A percentile compares a stretch with the other conserved stretches of the same genome.
phyloP scores from a whole-genome alignment of 331 rosid species.

The Acacia pycnantha region DNA sequence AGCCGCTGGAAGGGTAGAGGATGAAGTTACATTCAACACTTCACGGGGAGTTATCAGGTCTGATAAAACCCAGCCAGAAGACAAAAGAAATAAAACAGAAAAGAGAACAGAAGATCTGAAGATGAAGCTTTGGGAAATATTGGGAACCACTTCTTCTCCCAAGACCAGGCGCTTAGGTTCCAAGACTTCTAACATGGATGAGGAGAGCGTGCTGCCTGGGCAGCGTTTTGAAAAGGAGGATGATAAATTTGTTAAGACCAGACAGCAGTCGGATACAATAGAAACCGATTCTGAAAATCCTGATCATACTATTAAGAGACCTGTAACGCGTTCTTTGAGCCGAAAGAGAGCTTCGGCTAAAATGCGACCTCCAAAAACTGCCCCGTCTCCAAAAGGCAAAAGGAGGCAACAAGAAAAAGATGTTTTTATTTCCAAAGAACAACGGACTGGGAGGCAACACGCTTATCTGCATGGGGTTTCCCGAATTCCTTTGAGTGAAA shows the following conservation, averaged over 20 bases:
- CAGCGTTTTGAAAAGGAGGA: conserved; percentile 39
- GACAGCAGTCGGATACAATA: conserved; percentile 75
- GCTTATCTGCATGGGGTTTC: conserved; percentile 45
- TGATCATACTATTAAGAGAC: conserved; percentile 46
- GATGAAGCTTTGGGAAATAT: conserved; percentile 80
- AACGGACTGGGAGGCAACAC: conserved; percentile 32
- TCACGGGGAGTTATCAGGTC: conserved; percentile 35
- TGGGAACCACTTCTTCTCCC: conserved; percentile 68
- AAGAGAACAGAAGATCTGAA: conserved; percentile 68
- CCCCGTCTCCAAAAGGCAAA: conserved; percentile 34
- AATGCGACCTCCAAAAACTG: conserved; percentile 36
- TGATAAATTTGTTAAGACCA: conserved; percentile 34
- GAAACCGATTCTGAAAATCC: conserved; percentile 87
- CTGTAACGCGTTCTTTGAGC: conserved; percentile 62
- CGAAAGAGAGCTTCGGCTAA: conserved; percentile 52
- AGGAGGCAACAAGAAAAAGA: conserved; percentile 47
- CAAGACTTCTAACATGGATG: conserved; percentile 37
- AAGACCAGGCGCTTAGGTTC: conserved; percentile 44
- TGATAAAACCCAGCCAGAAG: conserved; percentile 41
- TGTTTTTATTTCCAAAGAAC: conserved; percentile 43
- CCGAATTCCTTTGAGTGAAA: conserved; percentile 43
- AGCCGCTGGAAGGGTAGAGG: conserved; percentile 39
- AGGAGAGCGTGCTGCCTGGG: conserved; percentile 33
- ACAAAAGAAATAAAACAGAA: conserved; percentile 48
- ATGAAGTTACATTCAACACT: conserved; percentile 54